A percentile compares a stretch with the other conserved stretches of the same genome.
Conservation (phyloP, 2,329 filamentous ascomycete species). For the Penicillium olsonii region DNA sequence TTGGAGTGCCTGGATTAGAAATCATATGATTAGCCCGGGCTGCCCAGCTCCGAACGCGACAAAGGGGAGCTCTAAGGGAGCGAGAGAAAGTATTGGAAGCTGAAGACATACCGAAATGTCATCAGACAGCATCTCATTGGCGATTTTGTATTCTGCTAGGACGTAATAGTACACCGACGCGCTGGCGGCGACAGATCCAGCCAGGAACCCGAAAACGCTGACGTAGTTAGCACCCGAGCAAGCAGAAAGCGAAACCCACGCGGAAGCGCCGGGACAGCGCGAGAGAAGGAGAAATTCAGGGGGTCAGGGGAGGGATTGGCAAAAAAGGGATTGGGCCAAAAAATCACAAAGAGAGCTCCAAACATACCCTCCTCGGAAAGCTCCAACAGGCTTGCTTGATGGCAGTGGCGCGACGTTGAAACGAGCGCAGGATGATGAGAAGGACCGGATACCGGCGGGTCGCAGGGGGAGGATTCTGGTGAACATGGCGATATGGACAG, state of each 20-base stretch:
- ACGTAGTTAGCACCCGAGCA: constrained; percentile 11
- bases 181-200: constrained; percentile 78
- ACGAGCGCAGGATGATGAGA: constrained; percentile 41
- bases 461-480: constrained; percentile 22
- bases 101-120: constrained; percentile 85
- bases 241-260: background rate
- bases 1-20: constrained; percentile 70
- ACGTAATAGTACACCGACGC: constrained; percentile 88
- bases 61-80: background rate
- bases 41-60: background rate
- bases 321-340: background rate
- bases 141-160: constrained; percentile 87
- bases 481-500: constrained; percentile 16
- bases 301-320: background rate
- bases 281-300: constrained; percentile 6
- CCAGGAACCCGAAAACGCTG: constrained; percentile 88
- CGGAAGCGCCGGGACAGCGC: background rate
- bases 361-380: constrained; percentile 71
- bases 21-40: constrained; percentile 1
- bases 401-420: constrained; percentile 49
- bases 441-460: constrained; percentile 28
- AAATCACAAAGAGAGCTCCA: background rate
- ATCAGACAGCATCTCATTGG: constrained; percentile 89
- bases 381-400: constrained; percentile 67
- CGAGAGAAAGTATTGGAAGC: background rate